Base-by-base conservation (phyloP, 1,284 basidiomycete species). In the Rhodotorula sp. region DNA sequence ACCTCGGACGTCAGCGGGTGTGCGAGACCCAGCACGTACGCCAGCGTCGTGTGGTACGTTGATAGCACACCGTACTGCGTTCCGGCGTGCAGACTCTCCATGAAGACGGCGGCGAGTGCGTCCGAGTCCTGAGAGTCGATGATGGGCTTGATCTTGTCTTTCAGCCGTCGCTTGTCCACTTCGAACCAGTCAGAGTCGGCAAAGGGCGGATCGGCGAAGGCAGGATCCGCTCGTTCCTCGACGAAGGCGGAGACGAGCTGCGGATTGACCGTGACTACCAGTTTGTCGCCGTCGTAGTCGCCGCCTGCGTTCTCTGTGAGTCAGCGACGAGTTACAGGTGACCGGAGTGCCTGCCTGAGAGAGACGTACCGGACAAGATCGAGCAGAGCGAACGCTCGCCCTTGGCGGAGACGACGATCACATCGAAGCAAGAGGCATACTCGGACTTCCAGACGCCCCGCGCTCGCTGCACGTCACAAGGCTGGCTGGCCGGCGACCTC, bases 401-500 rank as follows among this genome's bases (percentile, higher is more conserved):
- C 30, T 65, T 64, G 33, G 62, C 62, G 20, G 77, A 76, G 49
- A 79, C 78, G 45, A 80, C 69, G n/a, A 79, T 71, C 2, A 79
- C 76, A 44, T 80, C 77, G 37, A 66, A 68, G 54, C 69, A 75
- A 10, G 33, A 18, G 18, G 60, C 59, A 37, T 78, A 73, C 51
- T 76, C 77, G 6, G 71, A 66, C 0, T 66, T 37, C 33, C 77
- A 71, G 17, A 79, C 77, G 1, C 78, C 78, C 0, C 56, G 59
- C 3, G 76, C 70, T 30, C 64, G 76, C 56, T 78, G 79, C 7
- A 79, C 66, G 63, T 80, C 79, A 60, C 76, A 76, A 0, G 79
- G 77, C 37, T 78, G 72, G n/a, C 78, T 59, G n/a, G 75, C 76
- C 0, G 79, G 79, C 20, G 76, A 72, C 0, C 79, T 70, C 6